Conservation (phyloP, 2,329 filamentous ascomycete genomes). For the Sarocladium oryzae region DNA sequence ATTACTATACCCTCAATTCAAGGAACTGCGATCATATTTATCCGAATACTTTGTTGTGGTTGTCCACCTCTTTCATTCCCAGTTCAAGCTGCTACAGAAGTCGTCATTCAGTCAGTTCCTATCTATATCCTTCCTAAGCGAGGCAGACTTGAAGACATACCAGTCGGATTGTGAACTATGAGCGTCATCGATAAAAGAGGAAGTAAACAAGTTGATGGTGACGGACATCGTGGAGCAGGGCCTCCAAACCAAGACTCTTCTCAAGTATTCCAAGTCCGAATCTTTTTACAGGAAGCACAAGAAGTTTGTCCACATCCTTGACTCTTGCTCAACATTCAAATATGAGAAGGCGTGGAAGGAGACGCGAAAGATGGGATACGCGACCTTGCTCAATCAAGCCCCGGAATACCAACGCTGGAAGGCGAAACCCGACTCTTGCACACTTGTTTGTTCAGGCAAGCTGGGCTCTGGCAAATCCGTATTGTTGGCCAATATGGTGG, state of each 20-base stretch:
- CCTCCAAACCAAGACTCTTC: constrained; percentile 15
- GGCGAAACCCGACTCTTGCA: constrained; percentile 9
- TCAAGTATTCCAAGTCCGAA: background rate
- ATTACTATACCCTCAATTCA: constrained; percentile 32
- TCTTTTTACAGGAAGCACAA: constrained; percentile 12
- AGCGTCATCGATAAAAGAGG: constrained; percentile 29
- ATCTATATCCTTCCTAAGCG: constrained; percentile 17
- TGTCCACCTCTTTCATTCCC: constrained; percentile 30
- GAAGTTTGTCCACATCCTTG: constrained; percentile 21
- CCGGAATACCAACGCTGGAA: constrained; percentile 17
- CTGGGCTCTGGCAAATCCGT: constrained; percentile 40
- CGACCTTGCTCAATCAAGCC: constrained; percentile 17
- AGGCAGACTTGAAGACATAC: constrained; percentile 24
- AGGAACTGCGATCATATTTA: constrained; percentile 26
- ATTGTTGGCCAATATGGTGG: constrained; percentile 35
- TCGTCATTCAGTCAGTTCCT: too few species aligned
- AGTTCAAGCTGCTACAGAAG: constrained; percentile 18
- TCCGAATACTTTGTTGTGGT: constrained; percentile 35
- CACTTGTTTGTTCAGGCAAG: constrained; percentile 31
- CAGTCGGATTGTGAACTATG: constrained; percentile 27
- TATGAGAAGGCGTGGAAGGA: constrained; percentile 34
- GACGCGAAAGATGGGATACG: constrained; percentile 30
- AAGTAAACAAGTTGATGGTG: constrained; percentile 18
- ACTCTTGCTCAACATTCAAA: constrained; percentile 34
- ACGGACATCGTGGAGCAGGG: constrained; percentile 20